Evolutionary conservation across 371 early-diverging fungal species (phyloP).

Genomic region (Actinomucor elegans): DNA sequence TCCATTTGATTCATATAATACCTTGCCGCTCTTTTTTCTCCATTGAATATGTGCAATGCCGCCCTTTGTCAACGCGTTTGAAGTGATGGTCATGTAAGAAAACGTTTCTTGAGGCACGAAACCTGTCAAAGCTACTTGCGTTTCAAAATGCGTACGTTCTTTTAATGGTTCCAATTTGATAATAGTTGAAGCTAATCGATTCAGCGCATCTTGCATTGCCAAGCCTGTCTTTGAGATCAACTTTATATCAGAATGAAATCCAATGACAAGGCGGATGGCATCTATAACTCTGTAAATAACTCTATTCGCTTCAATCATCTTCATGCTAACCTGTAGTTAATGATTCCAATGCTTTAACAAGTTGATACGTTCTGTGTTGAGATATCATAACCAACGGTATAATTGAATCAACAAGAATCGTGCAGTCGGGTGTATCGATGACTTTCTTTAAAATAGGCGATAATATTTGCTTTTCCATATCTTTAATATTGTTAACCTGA

Average conservation of each 20-base stretch:
- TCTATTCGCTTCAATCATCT: background rate
- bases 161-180: conserved; percentile 29
- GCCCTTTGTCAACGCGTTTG: conserved; percentile 30
- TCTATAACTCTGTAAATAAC: conserved; percentile 16
- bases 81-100: conserved; percentile 37
- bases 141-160: conserved; percentile 30
- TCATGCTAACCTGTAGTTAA: conserved; percentile 33
- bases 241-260: conserved; percentile 32
- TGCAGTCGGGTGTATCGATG: conserved; percentile 9
- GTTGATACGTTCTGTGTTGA: conserved; percentile 36
- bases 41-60: conserved; percentile 42
- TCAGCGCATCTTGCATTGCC: conserved; percentile 24
- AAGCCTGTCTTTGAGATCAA: conserved; percentile 13
- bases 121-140: conserved; percentile 38
- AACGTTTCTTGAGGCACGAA: conserved; percentile 42
- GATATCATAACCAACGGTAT: conserved; percentile 29
- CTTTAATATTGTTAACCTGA: background rate
- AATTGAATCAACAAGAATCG: conserved; percentile 40
- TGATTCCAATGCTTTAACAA: conserved; percentile 36
- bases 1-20: conserved; percentile 37
- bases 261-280: conserved; percentile 26
- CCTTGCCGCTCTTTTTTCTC: conserved; percentile 50
- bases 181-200: conserved; percentile 36
- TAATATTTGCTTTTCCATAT: conserved; percentile 30
- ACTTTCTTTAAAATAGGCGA: conserved; percentile 19